Percentiles rank a stretch among this genome's conserved stretches.
Evolutionary conservation across 345 rosid genomes (phyloP).

Genomic region (Eucalyptus guilfoylei): DNA sequence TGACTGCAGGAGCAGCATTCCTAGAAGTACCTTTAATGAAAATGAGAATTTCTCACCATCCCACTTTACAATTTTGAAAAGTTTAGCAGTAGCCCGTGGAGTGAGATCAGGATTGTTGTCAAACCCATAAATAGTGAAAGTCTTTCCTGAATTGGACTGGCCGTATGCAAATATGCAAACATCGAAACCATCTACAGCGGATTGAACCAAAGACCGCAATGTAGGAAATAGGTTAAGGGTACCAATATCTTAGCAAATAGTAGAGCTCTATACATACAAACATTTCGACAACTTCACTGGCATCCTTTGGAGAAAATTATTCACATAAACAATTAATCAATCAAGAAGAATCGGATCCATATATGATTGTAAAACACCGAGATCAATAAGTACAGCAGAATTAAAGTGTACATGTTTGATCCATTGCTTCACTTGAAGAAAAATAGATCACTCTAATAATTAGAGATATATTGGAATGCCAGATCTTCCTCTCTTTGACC

Average conservation of each 20-base stretch:
- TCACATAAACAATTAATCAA: too few species aligned
- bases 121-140: conserved; percentile 86
- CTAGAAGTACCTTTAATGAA: conserved; percentile 55
- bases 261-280: neutral
- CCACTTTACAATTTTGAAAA: conserved; percentile 58
- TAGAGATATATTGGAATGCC: too few species aligned
- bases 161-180: conserved; percentile 96
- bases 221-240: neutral
- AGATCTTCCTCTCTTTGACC: too few species aligned
- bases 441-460: too few species aligned
- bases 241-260: neutral
- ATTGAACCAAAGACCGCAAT: conserved; percentile 73
- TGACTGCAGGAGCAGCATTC: too few species aligned
- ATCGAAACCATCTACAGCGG: conserved; percentile 88
- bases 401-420: too few species aligned
- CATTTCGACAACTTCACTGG: neutral
- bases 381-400: too few species aligned
- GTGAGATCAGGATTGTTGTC: conserved; percentile 71
- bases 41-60: conserved; percentile 71
- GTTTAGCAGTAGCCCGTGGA: conserved; percentile 69
- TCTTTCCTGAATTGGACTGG: conserved; percentile 64
- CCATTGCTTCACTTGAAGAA: too few species aligned
- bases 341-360: too few species aligned
- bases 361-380: too few species aligned
- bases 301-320: too few species aligned